Evolutionary conservation across 2,329 filamentous ascomycete genomes (phyloP).

Genomic region (Hypoxylon sp.): DNA sequence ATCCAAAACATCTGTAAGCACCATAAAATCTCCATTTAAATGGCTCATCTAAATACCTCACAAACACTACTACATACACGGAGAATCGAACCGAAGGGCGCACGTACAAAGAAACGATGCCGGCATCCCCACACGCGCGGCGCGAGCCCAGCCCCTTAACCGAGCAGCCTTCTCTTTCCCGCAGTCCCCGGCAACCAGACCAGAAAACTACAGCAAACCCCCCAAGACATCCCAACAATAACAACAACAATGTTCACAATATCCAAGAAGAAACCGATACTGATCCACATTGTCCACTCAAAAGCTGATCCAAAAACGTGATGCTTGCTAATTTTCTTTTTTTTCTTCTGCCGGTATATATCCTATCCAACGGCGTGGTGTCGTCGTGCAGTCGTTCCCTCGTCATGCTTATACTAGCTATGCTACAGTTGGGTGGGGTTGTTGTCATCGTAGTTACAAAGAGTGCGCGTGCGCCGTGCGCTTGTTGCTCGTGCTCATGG

Average conservation of each 20-base stretch:
- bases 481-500: neutral
- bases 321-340: slow-evolving; percentile 8
- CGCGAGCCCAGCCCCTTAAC: neutral
- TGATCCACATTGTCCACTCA: neutral
- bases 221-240: slow-evolving; percentile 1
- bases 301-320: slow-evolving; percentile 23
- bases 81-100: slow-evolving; percentile 46
- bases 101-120: neutral
- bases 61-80: slow-evolving; percentile 27
- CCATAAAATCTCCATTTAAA: slow-evolving; percentile 43
- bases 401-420: slow-evolving; percentile 37
- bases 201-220: slow-evolving; percentile 5
- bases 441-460: slow-evolving; percentile 33
- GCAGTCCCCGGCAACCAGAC: slow-evolving; percentile 31
- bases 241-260: neutral
- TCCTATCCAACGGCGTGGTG: slow-evolving; percentile 2
- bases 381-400: slow-evolving; percentile 43
- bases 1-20: slow-evolving; percentile 4
- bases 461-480: slow-evolving; percentile 2
- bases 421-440: slow-evolving; percentile 29
- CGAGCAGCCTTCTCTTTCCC: slow-evolving; percentile 13
- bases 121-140: neutral
- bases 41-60: slow-evolving; percentile 45
- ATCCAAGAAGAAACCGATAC: slow-evolving; percentile 1
- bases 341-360: neutral